phyloP scores from a whole-genome alignment of 2,329 filamentous ascomycete genomes.

The Microsporum canis region DNA sequence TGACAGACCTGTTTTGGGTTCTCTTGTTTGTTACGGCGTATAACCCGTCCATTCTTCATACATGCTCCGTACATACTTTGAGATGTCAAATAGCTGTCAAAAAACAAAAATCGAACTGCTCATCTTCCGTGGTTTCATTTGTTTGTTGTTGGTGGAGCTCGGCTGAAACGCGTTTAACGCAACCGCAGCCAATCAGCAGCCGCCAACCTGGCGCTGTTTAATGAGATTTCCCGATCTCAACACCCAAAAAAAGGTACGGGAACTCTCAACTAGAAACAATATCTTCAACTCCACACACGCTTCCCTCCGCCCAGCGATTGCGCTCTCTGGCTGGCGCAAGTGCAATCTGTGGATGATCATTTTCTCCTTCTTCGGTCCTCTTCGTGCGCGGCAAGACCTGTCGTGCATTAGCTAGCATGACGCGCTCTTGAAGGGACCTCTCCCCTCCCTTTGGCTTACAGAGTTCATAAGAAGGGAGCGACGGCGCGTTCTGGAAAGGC shows the following conservation, averaged over 20 bases:
- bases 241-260: background rate
- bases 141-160: background rate
- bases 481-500: background rate
- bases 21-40: background rate
- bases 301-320: background rate
- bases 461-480: background rate
- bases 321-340: background rate
- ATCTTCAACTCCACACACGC: background rate
- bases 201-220: background rate
- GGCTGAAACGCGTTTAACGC: slow-evolving; percentile 1
- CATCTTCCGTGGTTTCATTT: background rate
- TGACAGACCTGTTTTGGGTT: background rate
- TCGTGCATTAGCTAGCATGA: background rate
- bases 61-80: background rate
- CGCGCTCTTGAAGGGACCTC: background rate
- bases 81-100: background rate
- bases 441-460: background rate
- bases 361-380: background rate
- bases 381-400: background rate
- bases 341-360: background rate
- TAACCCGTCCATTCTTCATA: background rate
- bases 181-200: background rate
- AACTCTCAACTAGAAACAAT: background rate
- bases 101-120: background rate
- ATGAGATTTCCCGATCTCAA: background rate